These are phyloP conservation scores for Amanita muscaria DNA, from an alignment of 768 basidiomycete species.

Conservation along the genomic window DNA sequence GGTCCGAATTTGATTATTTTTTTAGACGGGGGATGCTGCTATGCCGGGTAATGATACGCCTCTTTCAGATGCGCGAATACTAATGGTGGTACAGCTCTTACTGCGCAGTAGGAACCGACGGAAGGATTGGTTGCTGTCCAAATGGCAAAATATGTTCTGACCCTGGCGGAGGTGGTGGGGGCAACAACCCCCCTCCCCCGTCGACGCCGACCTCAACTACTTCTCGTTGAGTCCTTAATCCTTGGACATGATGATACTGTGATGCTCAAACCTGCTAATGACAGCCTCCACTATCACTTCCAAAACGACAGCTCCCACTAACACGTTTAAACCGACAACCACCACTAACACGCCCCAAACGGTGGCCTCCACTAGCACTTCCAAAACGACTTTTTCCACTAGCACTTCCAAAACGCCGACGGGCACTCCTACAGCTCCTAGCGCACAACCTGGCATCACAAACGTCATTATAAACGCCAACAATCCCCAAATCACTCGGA, in stretches of 20 bases:
- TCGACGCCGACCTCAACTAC: not conserved
- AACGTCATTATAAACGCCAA: not conserved
- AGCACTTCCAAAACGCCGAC: not conserved
- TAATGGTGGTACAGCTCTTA: not conserved
- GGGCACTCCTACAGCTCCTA: not conserved
- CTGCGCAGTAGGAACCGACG: not conserved
- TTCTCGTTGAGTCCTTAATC: not conserved
- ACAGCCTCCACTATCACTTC: not conserved
- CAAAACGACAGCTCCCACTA: too few species aligned
- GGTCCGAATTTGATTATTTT: not conserved
- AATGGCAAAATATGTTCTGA: conserved; percentile 3
- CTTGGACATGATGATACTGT: too few species aligned
- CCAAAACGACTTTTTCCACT: too few species aligned
- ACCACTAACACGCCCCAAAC: too few species aligned
- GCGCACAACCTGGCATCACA: not conserved
- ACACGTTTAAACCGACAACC: too few species aligned
- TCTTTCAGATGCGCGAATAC: not conserved
- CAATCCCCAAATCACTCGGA: not conserved
- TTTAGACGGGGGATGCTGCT: conserved; percentile 4
- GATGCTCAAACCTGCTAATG: not conserved
- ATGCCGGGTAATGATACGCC: not conserved
- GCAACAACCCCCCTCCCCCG: not conserved
- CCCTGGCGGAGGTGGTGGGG: not conserved
- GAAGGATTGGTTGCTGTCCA: conserved; percentile 1
- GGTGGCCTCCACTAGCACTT: too few species aligned